These are phyloP conservation scores for Brassica juncea DNA, from an alignment of 345 rosid genomes.

Conservation along the genomic window DNA sequence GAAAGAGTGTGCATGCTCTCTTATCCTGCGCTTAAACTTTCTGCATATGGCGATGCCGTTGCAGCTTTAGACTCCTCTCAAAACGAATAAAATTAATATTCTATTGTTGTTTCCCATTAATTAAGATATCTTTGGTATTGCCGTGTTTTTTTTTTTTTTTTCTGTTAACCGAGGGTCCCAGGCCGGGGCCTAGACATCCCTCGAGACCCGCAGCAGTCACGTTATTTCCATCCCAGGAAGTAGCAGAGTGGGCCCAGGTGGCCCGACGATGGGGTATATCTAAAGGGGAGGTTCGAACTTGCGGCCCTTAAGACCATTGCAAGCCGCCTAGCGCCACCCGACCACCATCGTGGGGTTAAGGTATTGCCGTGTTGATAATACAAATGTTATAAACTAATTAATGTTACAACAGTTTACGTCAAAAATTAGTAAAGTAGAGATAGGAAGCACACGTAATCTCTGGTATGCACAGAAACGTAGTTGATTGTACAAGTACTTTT, in stretches of 20 bases:
- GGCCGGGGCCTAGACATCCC: no score
- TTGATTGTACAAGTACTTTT: conserved; percentile 40
- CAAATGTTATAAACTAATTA: neutral
- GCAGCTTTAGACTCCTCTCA: conserved; percentile 73
- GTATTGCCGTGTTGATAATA: neutral
- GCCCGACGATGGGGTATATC: no score
- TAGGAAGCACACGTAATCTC: conserved; percentile 58
- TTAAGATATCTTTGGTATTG: neutral
- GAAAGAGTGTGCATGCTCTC: conserved; percentile 63
- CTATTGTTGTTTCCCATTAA: conserved; percentile 22
- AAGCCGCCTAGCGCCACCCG: no score
- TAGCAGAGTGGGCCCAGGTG: no score
- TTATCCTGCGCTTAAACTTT: conserved; percentile 66
- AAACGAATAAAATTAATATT: conserved; percentile 15
- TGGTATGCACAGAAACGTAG: conserved; percentile 40
- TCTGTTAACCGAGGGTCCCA: no score
- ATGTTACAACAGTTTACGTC: conserved; percentile 41
- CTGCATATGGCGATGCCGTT: conserved; percentile 65
- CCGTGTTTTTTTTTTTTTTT: no score
- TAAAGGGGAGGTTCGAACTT: no score
- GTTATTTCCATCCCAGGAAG: no score
- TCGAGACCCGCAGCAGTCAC: no score
- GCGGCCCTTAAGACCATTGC: no score
- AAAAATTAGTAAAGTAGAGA: conserved; percentile 43
- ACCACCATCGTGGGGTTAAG: no score